Base-by-base conservation (phyloP, 805 yeast genomes). In the Metschnikowia colocasiae region DNA sequence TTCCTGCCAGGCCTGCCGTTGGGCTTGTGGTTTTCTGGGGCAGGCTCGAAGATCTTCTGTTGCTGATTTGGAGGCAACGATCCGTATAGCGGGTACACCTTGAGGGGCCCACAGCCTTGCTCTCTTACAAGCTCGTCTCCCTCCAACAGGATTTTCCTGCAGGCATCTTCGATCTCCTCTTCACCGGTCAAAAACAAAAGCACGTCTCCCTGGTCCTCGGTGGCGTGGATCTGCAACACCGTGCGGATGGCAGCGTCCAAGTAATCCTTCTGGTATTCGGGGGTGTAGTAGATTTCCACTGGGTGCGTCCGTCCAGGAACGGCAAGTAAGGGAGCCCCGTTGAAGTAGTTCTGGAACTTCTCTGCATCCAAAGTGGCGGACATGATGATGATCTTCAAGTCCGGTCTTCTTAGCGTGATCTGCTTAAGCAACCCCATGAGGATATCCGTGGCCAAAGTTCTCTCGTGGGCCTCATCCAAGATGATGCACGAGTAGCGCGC, bases 301-400 rank as follows among this genome's bases (percentile, higher is more conserved):
- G 98, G 98, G 63, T 82, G 94, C 1, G 99, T 94, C 78, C 99
- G 82, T 61, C 99, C 99, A 1, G 98, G 97, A 40, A 92, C 98
- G 0, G 97, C 96, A 52, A 92, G 77, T 54, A 94, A 72, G 34
- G 99, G 99, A 4, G 98, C 97, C 60, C 85, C 82, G 62, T 83
- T 80, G 73, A 94, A 92, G 65, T 94, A 92, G 15, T 65, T 69
- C 70, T 92, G 98, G 68, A 91, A 92, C 73, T 92, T 94, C 65
- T 90, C 94, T 3, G 98, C 97, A 71, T 92, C 98, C 64, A 92
- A 76, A 2, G 99, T 94, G 52, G 98, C 99, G 58, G 97, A 90
- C 98, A 92, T 92, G 63, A 92, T 83, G 54, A 92, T 90, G 57
- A 92, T 79, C 65, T 94, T 94, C 61, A 92, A 76, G 61, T 92